Percentiles rank a stretch among this genome's conserved stretches.
phyloP scores from a whole-genome alignment of 495 filamentous ascomycete genomes.

The Aspergillus sclerotioniger region DNA sequence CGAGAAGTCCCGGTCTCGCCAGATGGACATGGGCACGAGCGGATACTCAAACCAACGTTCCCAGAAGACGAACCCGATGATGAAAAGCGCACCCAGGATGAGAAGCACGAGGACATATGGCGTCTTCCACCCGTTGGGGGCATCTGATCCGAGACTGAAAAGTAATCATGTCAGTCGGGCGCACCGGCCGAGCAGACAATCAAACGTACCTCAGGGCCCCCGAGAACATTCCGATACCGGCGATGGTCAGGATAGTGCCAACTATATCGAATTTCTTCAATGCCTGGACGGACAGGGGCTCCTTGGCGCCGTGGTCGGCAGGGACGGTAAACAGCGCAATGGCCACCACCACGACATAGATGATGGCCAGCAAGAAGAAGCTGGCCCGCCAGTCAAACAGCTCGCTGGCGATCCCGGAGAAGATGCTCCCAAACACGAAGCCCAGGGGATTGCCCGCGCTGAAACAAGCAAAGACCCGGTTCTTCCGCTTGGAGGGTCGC shows the following conservation, averaged over 20 bases:
- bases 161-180: slow-evolving; percentile 8
- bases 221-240: slow-evolving; percentile 63
- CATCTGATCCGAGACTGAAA: slow-evolving; percentile 45
- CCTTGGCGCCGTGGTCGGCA: slow-evolving; percentile 46
- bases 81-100: slow-evolving; percentile 56
- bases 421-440: slow-evolving; percentile 63
- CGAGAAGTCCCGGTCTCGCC: slow-evolving; percentile 40
- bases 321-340: slow-evolving; percentile 67
- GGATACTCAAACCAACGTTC: slow-evolving; percentile 41
- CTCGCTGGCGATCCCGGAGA: slow-evolving; percentile 64
- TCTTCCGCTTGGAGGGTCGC: slow-evolving; percentile 61
- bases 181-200: neutral
- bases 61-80: slow-evolving; percentile 62
- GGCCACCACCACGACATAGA: slow-evolving; percentile 57
- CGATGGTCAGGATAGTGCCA: slow-evolving; percentile 62
- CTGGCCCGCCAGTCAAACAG: slow-evolving; percentile 65
- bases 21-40: slow-evolving; percentile 39
- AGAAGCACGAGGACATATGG: slow-evolving; percentile 65
- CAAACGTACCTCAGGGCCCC: slow-evolving; percentile 58
- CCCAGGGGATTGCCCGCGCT: slow-evolving; percentile 70
- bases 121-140: slow-evolving; percentile 62
- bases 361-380: slow-evolving; percentile 63
- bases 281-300: slow-evolving; percentile 36
- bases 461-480: slow-evolving; percentile 65
- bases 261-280: slow-evolving; percentile 62